Conservation (phyloP, 805 yeast genomes). For the Barnettozyma salicaria region DNA sequence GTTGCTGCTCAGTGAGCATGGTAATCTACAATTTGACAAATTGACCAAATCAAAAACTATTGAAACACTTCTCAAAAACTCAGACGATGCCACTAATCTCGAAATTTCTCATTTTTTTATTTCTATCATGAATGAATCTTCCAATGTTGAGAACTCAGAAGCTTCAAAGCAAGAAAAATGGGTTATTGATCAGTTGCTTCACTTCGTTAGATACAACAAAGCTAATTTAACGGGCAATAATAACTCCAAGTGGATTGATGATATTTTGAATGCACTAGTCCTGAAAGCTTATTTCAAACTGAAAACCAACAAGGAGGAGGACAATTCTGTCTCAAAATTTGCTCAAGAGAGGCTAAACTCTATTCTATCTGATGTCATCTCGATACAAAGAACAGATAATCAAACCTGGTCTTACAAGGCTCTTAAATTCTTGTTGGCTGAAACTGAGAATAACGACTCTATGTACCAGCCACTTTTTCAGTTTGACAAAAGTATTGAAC, state of each 20-base stretch:
- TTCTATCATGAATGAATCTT: constrained; percentile 13
- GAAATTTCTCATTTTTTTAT: constrained; percentile 18
- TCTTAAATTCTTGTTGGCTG: constrained; percentile 31
- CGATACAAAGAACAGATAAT: constrained; percentile 37
- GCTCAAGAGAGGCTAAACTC: constrained; percentile 65
- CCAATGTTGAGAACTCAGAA: constrained; percentile 8
- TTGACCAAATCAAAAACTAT: constrained; percentile 68
- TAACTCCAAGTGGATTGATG: constrained; percentile 27
- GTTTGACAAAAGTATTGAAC: constrained; percentile 55
- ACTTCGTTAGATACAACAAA: constrained; percentile 44
- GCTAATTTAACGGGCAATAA: constrained; percentile 17
- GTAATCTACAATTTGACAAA: constrained; percentile 67
- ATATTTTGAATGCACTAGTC: constrained; percentile 28
- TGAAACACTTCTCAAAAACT: constrained; percentile 25
- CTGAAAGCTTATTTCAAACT: constrained; percentile 28
- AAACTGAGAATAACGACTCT: constrained; percentile 21
- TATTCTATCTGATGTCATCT: constrained; percentile 52
- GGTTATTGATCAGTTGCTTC: constrained; percentile 53
- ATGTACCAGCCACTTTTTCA: constrained; percentile 27
- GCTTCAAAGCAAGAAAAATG: constrained; percentile 35
- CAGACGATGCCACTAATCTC: constrained; percentile 10
- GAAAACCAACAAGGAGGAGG: constrained; percentile 8
- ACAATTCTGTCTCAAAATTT: constrained; percentile 32
- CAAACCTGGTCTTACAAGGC: constrained; percentile 59
- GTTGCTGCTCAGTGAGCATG: constrained; percentile 40